Evolutionary conservation across 2,329 filamentous ascomycete genomes (phyloP).

Genomic region (Cladosporium sp.): DNA sequence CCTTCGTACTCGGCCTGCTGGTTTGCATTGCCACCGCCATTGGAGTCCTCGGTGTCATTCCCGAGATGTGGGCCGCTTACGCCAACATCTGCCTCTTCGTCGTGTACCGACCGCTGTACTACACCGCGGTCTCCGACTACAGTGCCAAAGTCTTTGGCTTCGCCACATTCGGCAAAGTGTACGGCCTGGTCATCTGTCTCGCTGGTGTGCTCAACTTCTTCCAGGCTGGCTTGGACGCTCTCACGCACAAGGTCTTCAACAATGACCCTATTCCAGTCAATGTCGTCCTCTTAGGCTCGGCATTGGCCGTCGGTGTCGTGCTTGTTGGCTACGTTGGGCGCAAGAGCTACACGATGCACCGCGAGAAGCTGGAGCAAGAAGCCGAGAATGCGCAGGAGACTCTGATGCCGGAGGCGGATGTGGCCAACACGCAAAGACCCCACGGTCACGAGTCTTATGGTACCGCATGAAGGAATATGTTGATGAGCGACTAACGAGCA

Average conservation of each 20-base stretch:
- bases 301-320: constrained; percentile 62
- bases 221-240: constrained; percentile 74
- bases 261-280: constrained; percentile 79
- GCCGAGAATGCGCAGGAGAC: constrained; percentile 45
- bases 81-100: constrained; percentile 77
- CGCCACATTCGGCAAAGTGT: constrained; percentile 89
- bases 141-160: constrained; percentile 91
- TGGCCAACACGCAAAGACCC: constrained; percentile 25
- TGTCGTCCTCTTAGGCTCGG: constrained; percentile 61
- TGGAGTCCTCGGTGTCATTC: constrained; percentile 73
- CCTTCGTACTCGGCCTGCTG: constrained; percentile 68
- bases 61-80: constrained; percentile 70
- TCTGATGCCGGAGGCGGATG: constrained; percentile 39
- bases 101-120: constrained; percentile 84
- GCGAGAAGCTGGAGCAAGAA: constrained; percentile 44
- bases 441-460: constrained; percentile 36
- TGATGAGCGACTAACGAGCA: neutral
- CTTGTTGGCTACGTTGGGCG: constrained; percentile 67
- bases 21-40: constrained; percentile 72
- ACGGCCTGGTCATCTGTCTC: constrained; percentile 83
- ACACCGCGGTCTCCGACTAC: constrained; percentile 86
- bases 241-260: constrained; percentile 71
- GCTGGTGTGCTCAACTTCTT: constrained; percentile 82
- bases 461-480: constrained; percentile 22
- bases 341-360: constrained; percentile 48